Evolutionary conservation across 257 asterid genomes (phyloP).

Genomic region (Anisodus acutangulus): DNA sequence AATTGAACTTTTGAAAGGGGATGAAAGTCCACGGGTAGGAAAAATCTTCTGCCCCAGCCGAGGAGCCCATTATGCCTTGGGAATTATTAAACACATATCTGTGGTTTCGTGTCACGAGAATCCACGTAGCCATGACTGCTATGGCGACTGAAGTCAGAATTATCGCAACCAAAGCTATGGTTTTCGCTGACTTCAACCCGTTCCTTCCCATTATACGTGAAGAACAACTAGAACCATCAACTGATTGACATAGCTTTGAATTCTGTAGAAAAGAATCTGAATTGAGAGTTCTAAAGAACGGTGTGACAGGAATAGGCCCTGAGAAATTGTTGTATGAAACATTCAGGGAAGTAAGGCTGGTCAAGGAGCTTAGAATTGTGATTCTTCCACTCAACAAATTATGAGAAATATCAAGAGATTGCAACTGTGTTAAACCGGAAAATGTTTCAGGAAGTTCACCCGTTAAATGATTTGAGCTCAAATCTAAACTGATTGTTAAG

Average conservation of each 20-base stretch:
- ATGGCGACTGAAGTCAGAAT: slow-evolving; percentile 54
- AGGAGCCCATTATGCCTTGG: slow-evolving; percentile 37
- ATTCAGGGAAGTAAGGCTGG: slow-evolving; percentile 79
- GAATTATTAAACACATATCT: slow-evolving; percentile 51
- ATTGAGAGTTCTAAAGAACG: slow-evolving; percentile 71
- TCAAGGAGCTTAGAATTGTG: slow-evolving; percentile 57
- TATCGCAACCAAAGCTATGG: slow-evolving; percentile 58
- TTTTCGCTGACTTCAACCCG: slow-evolving; percentile 55
- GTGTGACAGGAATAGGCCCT: slow-evolving; percentile 84
- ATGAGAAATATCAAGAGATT: slow-evolving; percentile 77
- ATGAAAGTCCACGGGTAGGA: slow-evolving; percentile 94
- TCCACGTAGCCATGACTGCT: slow-evolving; percentile 61
- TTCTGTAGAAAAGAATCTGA: slow-evolving; percentile 66
- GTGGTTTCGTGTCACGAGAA: slow-evolving; percentile 54
- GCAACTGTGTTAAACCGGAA: slow-evolving; percentile 73
- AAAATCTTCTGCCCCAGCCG: slow-evolving; percentile 64
- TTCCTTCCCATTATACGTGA: slow-evolving; percentile 44
- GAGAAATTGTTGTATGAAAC: slow-evolving; percentile 80
- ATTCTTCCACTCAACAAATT: slow-evolving; percentile 67
- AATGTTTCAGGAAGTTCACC: slow-evolving; percentile 82
- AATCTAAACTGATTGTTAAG: slow-evolving; percentile 76
- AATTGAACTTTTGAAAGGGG: slow-evolving; percentile 83
- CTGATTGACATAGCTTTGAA: slow-evolving; percentile 69
- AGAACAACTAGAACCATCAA: slow-evolving; percentile 74
- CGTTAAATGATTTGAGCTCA: slow-evolving; percentile 64